Base-by-base conservation (phyloP, 2,329 filamentous ascomycete species). In the Akanthomyces lecanii region DNA sequence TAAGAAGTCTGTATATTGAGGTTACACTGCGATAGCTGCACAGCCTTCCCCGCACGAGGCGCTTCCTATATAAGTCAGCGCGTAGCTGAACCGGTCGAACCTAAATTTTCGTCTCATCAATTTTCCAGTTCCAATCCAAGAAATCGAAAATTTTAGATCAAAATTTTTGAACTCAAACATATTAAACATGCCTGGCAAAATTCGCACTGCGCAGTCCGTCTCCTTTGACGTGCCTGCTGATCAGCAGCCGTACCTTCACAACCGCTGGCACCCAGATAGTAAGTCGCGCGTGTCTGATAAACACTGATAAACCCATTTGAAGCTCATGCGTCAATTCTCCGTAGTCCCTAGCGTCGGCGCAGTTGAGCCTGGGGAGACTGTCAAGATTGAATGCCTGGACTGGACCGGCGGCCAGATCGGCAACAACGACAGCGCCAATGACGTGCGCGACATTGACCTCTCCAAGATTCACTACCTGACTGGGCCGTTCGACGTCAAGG, bases 231-330 rank as follows among this genome's bases (percentile, higher is more conserved):
- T 85, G 72, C 87, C 89, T 40, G 89, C 90, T 5, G 79, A 82
- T 42, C 85, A 91, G 66, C 90, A 94, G 71, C 75, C 83, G 2
- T 83, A 84, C 58, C 77, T 93, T 11, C 90, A 94, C 58, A 97
- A 97, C 71, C 83, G 92, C 74, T 97, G 92, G 93, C 93, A 97
- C 72, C 93, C 93, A 42, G 92, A 96, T 67, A 89, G 91, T 92
- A 81, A 59, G 81, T 71, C 14, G 33, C 33, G 21, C n/a, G 18
- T 54, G 7, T 33, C 61, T 21, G 25, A 62, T 23, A 2, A 6
- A 16, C n/a, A 44, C 18, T 44, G 33, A 60, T 58, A 64, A 57
- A 56, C 48, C 61, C 45, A 48, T 45, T 21, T 23, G 30, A n/a
- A 11, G 5, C 50, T 47, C 7, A n/a, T 58, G 11, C n/a, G 2